phyloP scores from a whole-genome alignment of 2,329 filamentous ascomycete genomes.

The Fusarium proliferatum region DNA sequence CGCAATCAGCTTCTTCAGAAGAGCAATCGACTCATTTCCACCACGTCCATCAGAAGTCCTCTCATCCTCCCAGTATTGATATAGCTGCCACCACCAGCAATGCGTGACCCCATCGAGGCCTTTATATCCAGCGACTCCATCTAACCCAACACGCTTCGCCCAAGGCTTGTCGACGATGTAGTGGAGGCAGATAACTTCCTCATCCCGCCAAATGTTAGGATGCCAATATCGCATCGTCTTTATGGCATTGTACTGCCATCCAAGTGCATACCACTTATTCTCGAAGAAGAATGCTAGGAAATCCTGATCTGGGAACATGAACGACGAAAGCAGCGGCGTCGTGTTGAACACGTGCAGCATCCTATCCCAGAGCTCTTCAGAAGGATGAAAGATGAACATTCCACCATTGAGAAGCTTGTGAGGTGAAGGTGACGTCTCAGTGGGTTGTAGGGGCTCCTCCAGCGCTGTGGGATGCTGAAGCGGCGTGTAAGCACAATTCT shows the following conservation, averaged over 20 bases:
- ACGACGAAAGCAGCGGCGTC: constrained; percentile 14
- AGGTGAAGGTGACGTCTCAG: neutral
- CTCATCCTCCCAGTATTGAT: constrained; percentile 32
- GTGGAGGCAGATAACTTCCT: constrained; percentile 36
- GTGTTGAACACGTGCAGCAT: constrained; percentile 33
- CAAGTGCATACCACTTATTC: constrained; percentile 33
- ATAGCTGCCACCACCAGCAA: constrained; percentile 39
- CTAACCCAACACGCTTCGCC: constrained; percentile 21
- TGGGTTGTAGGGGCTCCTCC: constrained; percentile 15
- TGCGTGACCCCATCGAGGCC: constrained; percentile 32
- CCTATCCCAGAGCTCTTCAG: constrained; percentile 11
- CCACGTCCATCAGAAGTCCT: constrained; percentile 3
- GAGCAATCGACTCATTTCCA: constrained; percentile 11
- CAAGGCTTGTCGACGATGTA: constrained; percentile 41
- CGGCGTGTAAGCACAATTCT: constrained; percentile 40
- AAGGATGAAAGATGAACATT: constrained; percentile 40
- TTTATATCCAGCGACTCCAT: constrained; percentile 34
- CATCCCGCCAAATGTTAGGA: constrained; percentile 34
- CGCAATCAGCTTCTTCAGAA: constrained; percentile 11
- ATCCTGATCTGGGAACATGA: constrained; percentile 38
- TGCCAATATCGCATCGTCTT: constrained; percentile 43
- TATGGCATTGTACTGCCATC: constrained; percentile 40
- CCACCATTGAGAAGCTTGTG: constrained; percentile 37
- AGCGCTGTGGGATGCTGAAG: constrained; percentile 26
- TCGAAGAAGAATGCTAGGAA: constrained; percentile 34